Evolutionary conservation across 2,329 filamentous ascomycete genomes (phyloP), one percentile per base, ranked within the genome.

Genomic region (Nothopassalora personata): DNA sequence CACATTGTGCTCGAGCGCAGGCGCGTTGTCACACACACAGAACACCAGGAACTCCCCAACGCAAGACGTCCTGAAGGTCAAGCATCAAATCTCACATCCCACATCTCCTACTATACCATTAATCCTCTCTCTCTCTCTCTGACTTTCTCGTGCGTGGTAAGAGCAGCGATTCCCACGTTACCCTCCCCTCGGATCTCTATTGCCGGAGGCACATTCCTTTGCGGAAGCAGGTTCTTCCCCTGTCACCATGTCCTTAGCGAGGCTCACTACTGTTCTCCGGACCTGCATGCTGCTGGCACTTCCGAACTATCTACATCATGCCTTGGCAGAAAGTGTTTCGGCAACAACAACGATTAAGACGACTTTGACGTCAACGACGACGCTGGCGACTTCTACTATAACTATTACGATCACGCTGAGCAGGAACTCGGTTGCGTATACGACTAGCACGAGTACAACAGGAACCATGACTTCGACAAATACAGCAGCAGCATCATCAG

Each of bases 281-380:
- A 55, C 11, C 57, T 64, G 46, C 28, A 27, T 64, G 31, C 30
- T 63, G 27, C 30, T 63, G 7, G 56, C 45, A 45, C 27, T 28
- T 27, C 54, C 13, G 56, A 28, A 23, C 28, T 34, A 28, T 49
- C 50, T 19, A 48, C 45, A 47, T 55, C 52, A 50, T 52, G 56
- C 46, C 36, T 56, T 54, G 45, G 50, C 59, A 23, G 54, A 57
- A 28, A 53, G 56, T 39, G 58, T 60, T n/a, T 52, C 58, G 28
- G 62, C 60, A 18, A 43, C 39, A 43, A 43, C 39, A n/a, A 43
- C 39, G 7, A 43, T 43, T 13, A 4, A n/a, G n/a, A 62, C 59
- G 46, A 67, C 66, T 1, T 43, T 60, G 18, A 62, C 57, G 28
- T 66, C 64, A 19, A 70, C 67, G 10, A 66, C 63, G 5, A 66